phyloP scores from a whole-genome alignment of 805 yeast genomes.

The Suhomyces tanzawaensis region DNA sequence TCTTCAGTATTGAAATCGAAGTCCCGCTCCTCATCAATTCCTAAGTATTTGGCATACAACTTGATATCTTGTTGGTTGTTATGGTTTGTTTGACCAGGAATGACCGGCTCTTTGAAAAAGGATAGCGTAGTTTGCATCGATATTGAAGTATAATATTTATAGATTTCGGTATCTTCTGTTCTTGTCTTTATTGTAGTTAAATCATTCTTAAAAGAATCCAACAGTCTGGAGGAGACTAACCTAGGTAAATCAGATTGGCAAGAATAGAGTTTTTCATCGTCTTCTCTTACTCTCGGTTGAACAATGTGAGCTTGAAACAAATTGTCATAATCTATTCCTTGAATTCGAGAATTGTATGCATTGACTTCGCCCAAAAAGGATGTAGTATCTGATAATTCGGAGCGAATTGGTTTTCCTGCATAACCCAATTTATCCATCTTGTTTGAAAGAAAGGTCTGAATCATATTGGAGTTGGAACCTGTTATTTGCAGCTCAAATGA shows the following conservation, averaged over 20 bases:
- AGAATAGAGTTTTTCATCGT: constrained; percentile 6
- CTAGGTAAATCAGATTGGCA: constrained; percentile 5
- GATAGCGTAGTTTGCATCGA: neutral
- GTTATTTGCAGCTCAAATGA: no score
- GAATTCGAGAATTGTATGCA: no score
- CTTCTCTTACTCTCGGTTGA: neutral
- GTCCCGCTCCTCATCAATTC: constrained; percentile 20
- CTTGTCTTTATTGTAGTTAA: neutral
- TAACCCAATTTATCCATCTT: constrained; percentile 25
- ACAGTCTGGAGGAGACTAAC: neutral
- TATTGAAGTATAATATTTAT: constrained; percentile 12
- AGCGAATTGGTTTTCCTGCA: constrained; percentile 1
- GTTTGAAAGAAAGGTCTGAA: constrained; percentile 21
- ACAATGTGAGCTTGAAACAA: no score
- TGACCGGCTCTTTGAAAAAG: no score
- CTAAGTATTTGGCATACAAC: constrained; percentile 24
- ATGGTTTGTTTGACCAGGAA: neutral
- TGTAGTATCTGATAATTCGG: no score
- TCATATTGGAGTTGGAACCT: constrained; percentile 18
- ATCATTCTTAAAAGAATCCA: neutral
- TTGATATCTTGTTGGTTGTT: constrained; percentile 17
- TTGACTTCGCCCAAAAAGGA: no score
- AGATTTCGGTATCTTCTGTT: constrained; percentile 13
- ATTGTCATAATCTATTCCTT: no score
- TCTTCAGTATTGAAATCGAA: constrained; percentile 26